Base-by-base conservation (phyloP, 2,329 filamentous ascomycete genomes). In the Dichotomopilus funicola region DNA sequence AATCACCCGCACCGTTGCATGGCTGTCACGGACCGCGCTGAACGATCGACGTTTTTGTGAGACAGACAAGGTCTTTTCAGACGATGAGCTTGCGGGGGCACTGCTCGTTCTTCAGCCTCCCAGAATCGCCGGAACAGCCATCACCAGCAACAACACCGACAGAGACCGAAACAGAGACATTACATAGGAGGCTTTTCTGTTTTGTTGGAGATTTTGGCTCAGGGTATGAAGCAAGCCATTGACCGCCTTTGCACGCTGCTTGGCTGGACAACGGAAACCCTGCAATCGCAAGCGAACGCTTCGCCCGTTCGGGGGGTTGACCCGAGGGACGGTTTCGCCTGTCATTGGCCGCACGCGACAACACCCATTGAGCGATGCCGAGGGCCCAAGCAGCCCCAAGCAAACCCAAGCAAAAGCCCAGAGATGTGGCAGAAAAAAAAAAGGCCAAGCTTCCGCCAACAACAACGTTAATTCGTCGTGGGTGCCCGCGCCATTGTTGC, bases 361-460 rank as follows among this genome's bases (percentile, higher is more conserved):
- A 8, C 27, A 27, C 19, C 19, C 19, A 27, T 27, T 27, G 19
- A 27, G 3, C 19, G 3, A 27, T 27, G 19, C 19, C 19, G 19
- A 27, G 19, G 19, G 19, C 19, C 19, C 3, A 27, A 27, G 3
- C 19, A 27, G 19, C 2, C 19, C 11, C 41, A 49, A 40, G 37
- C 54, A 37, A 53, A 13, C 13, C n/a, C 33, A 43, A 47, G 54
- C 49, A 53, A 53, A 53, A 34, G 52, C 50, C 55, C 56, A 58
- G 55, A 58, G 56, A 57, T 63, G 62, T 62, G 62, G 60, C 62
- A 62, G 57, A 58, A 54, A 53, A 33, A 61, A 63, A 62, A 59
- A 59, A 59, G 57, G 60, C 62, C 61, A 62, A 58, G 61, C 54
- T 12, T 51, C 34, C 43, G 50, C 48, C 58, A 55, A 54, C 43